A percentile compares a stretch with the other conserved stretches of the same genome.
Evolutionary conservation across 441 rosid species (phyloP).

Genomic region (Kokia cookei): DNA sequence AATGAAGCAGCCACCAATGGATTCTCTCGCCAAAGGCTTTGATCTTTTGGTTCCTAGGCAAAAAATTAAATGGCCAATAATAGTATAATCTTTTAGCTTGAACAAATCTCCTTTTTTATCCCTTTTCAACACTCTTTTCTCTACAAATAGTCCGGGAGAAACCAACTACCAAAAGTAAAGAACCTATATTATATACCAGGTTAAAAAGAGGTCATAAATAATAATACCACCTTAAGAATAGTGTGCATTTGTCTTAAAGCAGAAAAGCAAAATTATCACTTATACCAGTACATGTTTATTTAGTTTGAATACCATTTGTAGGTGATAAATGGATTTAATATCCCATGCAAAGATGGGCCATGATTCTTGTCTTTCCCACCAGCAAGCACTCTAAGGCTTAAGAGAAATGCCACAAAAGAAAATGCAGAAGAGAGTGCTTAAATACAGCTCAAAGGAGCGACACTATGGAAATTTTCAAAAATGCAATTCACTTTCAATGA

Average conservation of each 20-base stretch:
- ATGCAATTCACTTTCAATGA: background rate
- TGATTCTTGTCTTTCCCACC: background rate
- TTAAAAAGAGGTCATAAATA: background rate
- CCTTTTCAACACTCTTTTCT: no score
- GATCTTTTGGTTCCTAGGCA: constrained; percentile 33
- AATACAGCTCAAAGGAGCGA: background rate
- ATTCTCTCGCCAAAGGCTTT: constrained; percentile 61
- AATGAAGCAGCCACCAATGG: constrained; percentile 85
- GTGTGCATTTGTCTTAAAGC: background rate
- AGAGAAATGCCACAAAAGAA: background rate
- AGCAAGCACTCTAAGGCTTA: background rate
- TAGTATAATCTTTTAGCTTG: no score
- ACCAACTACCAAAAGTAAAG: background rate
- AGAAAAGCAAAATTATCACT: background rate
- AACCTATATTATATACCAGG: background rate
- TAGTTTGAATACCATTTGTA: background rate
- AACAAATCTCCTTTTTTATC: no score
- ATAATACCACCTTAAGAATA: background rate
- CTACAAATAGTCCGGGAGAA: background rate
- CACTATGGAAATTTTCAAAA: background rate
- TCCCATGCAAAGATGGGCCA: background rate
- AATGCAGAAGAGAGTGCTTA: background rate
- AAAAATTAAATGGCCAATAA: background rate
- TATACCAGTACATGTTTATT: background rate
- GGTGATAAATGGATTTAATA: background rate